Base-by-base conservation (phyloP, 805 yeast genomes). In the Saccharomyces eubayanus region DNA sequence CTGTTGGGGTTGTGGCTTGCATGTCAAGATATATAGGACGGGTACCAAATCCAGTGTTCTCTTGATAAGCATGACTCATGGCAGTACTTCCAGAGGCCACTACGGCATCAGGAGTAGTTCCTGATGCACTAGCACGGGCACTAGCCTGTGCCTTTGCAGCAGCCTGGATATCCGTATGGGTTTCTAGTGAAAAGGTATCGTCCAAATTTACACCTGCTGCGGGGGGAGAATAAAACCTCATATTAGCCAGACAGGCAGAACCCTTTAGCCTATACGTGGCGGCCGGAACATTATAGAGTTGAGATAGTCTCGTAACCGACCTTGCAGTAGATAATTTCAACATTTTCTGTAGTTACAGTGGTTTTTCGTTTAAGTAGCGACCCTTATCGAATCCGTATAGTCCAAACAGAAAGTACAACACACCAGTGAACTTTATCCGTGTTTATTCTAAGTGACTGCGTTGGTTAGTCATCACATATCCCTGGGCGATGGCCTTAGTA, bases 1-100 rank as follows among this genome's bases (percentile, higher is more conserved):
- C 99, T 1, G 94, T 87, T 28, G 98, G 99, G 0, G 99, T 92
- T 0, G 99, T 94, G 30, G 99, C 98, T 74, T 94, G 99, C 80
- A 91, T 91, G 65, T 94, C 99, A 65, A 94, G 74, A 72, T 94
- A 94, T 58, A 94, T 94, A 9, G 99, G 99, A 62, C 97, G 80
- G 9, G 86, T 76, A 51, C 94, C 95, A 62, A 74, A 73, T 12
- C 72, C 66, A 3, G 74, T 72, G 51, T 73, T 72, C 41, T 67
- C 68, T 50, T 67, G 64, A 57, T 73, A 74, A 1, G 77, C 77
- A 58, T 68, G 71, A 24, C 66, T 71, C 31, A 72, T 57, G 30
- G 72, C 72, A 8, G 64, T 61, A 1, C 69, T 60, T 47, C 64
- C 68, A 16, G 72, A 59, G 28, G 55, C 54, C 20, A 59, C 54